phyloP scores from a whole-genome alignment of 2,329 filamentous ascomycete genomes.

The Ceratocystis colombiana region DNA sequence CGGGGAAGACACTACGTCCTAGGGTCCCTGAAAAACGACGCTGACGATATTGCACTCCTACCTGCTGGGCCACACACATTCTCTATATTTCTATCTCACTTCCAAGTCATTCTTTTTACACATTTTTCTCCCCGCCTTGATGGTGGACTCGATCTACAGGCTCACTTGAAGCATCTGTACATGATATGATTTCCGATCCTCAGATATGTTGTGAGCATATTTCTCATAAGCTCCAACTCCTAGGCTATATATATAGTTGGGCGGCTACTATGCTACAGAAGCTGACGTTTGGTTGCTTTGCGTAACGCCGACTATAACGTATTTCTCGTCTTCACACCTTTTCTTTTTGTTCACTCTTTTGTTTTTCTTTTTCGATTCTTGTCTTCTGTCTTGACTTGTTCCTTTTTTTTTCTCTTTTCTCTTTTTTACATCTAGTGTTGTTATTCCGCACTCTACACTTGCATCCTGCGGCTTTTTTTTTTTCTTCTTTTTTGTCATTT shows the following conservation, averaged over 20 bases:
- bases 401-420: not conserved
- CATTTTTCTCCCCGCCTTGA: not conserved
- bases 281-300: not conserved
- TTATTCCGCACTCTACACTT: not conserved
- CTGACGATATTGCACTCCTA: slow-evolving; percentile 3
- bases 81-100: not conserved
- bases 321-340: not conserved
- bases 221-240: not conserved
- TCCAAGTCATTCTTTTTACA: not conserved
- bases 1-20: not conserved
- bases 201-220: not conserved
- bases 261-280: not conserved
- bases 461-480: not conserved
- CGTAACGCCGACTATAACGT: not conserved
- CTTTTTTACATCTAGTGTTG: not conserved
- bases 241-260: not conserved
- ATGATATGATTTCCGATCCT: not conserved
- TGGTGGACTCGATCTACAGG: slow-evolving; percentile 5
- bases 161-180: not conserved
- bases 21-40: slow-evolving; percentile 15
- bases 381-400: not conserved
- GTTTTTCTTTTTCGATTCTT: not conserved
- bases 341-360: not conserved
- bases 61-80: not conserved
- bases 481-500: not conserved